Percentiles rank a stretch among this genome's conserved stretches.
phyloP scores from a whole-genome alignment of 441 rosid species.

The Adansonia grandidieri region DNA sequence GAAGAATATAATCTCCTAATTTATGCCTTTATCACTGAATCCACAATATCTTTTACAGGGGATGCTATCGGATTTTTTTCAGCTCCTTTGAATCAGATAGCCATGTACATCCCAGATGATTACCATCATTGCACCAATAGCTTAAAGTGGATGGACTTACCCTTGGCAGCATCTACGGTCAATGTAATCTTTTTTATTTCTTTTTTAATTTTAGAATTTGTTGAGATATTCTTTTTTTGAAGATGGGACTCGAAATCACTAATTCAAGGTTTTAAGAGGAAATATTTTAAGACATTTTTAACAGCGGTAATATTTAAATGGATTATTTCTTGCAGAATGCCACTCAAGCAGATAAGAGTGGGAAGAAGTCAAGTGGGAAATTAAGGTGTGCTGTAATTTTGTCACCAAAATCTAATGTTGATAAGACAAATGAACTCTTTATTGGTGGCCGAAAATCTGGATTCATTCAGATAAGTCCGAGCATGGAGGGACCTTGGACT shows the following conservation, averaged over 20 bases:
- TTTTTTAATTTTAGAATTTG: constrained; percentile 1
- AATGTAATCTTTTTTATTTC: constrained; percentile 12
- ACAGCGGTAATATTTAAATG: not conserved
- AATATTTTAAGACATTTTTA: not conserved
- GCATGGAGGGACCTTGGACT: constrained; percentile 96
- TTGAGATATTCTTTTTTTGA: not conserved
- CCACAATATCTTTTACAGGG: constrained; percentile 54
- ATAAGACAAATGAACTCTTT: constrained; percentile 44
- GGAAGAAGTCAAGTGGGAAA: constrained; percentile 53
- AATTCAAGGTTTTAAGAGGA: constrained; percentile 8
- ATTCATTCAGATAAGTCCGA: constrained; percentile 93
- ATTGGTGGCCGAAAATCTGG: constrained; percentile 62
- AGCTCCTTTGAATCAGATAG: constrained; percentile 75
- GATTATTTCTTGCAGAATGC: constrained; percentile 52
- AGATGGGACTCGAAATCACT: not conserved
- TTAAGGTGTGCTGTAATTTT: constrained; percentile 75
- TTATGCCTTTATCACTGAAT: not conserved
- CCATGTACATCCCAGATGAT: constrained; percentile 49
- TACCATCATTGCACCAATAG: constrained; percentile 49
- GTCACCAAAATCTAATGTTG: constrained; percentile 58
- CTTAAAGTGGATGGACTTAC: constrained; percentile 75
- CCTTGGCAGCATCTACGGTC: constrained; percentile 60
- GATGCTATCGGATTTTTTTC: constrained; percentile 76
- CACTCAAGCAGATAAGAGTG: constrained; percentile 43
- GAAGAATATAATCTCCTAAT: not conserved